phyloP scores from a whole-genome alignment of 2,329 filamentous ascomycete genomes.

The Achaetomium macrosporum region DNA sequence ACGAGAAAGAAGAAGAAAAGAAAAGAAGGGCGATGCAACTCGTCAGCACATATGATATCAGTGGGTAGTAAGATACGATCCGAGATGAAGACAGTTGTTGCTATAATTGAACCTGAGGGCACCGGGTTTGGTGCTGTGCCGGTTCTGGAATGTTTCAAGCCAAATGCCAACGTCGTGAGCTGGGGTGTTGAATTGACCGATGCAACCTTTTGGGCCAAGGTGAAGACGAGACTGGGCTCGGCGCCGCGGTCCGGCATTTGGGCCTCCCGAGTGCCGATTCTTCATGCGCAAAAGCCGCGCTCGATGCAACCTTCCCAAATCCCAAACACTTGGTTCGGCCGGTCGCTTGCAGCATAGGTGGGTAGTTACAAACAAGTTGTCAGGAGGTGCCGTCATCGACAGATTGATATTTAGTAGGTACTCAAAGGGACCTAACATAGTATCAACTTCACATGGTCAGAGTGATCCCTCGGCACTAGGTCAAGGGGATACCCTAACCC shows the following conservation, averaged over 20 bases:
- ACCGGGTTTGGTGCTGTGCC: constrained; percentile 5
- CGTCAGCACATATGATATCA: not conserved
- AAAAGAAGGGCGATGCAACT: not conserved
- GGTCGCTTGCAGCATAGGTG: not conserved
- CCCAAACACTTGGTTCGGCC: not conserved
- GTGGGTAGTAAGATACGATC: not conserved
- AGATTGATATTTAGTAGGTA: not conserved
- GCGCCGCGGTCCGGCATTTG: not conserved
- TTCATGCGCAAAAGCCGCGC: constrained; percentile 1
- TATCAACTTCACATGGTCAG: too few relatives aligned
- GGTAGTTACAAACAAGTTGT: not conserved
- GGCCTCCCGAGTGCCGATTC: too few relatives aligned
- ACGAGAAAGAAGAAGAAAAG: not conserved
- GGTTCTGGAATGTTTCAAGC: not conserved
- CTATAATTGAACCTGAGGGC: constrained; percentile 7
- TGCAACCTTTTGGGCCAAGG: too few relatives aligned
- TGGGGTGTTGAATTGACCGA: not conserved
- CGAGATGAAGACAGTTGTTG: not conserved
- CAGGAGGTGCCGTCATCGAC: not conserved
- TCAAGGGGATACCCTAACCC: too few relatives aligned
- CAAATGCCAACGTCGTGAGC: not conserved
- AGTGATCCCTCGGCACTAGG: too few relatives aligned
- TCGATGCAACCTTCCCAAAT: constrained; percentile 5
- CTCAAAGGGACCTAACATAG: too few relatives aligned
- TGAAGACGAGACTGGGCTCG: too few relatives aligned